A percentile compares a stretch with the other conserved stretches of the same genome.
phyloP scores from a whole-genome alignment of 2,329 filamentous ascomycete species.

The Calonectria naviculata region DNA sequence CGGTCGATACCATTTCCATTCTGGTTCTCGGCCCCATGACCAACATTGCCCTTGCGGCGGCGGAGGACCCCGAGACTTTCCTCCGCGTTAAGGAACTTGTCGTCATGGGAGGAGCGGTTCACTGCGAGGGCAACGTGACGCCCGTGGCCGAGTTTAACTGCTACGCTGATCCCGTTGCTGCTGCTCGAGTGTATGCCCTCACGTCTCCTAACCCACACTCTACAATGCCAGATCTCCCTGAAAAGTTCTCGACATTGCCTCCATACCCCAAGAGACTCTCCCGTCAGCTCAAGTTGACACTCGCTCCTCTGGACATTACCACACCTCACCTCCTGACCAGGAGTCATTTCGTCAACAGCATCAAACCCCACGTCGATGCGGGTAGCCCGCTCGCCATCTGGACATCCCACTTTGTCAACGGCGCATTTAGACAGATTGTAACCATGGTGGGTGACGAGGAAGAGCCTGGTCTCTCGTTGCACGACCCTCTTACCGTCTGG shows the following conservation, averaged over 20 bases:
- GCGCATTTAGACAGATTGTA: slow-evolving; percentile 76
- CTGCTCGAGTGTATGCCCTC: slow-evolving; percentile 81
- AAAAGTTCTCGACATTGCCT: slow-evolving; percentile 61
- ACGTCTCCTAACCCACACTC: slow-evolving; percentile 79
- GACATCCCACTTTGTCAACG: slow-evolving; percentile 77
- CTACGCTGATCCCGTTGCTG: slow-evolving; percentile 85
- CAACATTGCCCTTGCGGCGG: slow-evolving; percentile 90
- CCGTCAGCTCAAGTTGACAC: slow-evolving; percentile 71
- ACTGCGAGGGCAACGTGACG: slow-evolving; percentile 82
- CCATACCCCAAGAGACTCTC: slow-evolving; percentile 74
- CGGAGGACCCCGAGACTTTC: slow-evolving; percentile 90
- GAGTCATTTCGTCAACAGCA: slow-evolving; percentile 66
- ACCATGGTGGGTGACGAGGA: slow-evolving; percentile 67
- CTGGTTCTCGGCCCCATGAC: slow-evolving; percentile 91
- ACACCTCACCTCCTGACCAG: slow-evolving; percentile 74
- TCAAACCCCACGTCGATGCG: slow-evolving; percentile 65
- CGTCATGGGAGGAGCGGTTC: slow-evolving; percentile 92
- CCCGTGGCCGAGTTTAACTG: slow-evolving; percentile 96
- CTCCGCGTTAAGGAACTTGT: slow-evolving; percentile 90
- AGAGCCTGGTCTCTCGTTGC: slow-evolving; percentile 73
- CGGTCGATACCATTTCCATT: slow-evolving; percentile 87
- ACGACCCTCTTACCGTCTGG: slow-evolving; percentile 85
- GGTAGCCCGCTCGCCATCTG: slow-evolving; percentile 81
- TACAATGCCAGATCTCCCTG: slow-evolving; percentile 80
- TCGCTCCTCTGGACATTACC: slow-evolving; percentile 84